These are phyloP conservation scores for Tilletia walkeri DNA, from an alignment of 1,284 basidiomycete species.

Conservation along the genomic window DNA sequence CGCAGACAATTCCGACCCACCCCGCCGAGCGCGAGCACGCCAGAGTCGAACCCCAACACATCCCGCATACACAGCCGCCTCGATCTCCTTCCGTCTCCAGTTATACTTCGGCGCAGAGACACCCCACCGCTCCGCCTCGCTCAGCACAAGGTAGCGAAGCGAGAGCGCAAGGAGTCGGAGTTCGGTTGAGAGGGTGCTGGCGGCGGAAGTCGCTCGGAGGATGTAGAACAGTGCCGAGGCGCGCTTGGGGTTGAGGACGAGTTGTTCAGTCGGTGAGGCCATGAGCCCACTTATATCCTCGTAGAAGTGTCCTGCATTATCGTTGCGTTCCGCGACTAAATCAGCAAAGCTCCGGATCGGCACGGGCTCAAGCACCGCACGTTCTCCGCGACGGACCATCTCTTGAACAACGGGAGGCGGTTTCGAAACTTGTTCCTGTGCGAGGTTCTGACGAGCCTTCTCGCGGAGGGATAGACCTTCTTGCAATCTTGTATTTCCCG, in stretches of 20 bases:
- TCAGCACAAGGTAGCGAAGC: constrained; percentile 13
- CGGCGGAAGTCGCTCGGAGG: not conserved
- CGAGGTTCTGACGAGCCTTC: not conserved
- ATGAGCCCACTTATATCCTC: too few relatives aligned
- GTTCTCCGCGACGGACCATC: constrained; percentile 8
- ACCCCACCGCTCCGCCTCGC: not conserved
- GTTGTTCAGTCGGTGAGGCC: not conserved
- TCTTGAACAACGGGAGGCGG: constrained; percentile 6
- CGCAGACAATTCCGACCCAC: not conserved
- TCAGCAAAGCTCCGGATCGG: not conserved
- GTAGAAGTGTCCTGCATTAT: too few relatives aligned
- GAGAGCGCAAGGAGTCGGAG: not conserved
- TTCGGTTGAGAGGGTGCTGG: not conserved
- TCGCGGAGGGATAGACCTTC: too few relatives aligned
- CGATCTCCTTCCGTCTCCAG: constrained; percentile 10
- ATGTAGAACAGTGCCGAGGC: not conserved
- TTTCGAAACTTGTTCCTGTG: not conserved
- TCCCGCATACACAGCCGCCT: constrained; percentile 4
- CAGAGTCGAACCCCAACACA: not conserved
- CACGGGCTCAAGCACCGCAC: not conserved
- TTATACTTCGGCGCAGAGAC: not conserved
- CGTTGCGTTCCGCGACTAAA: not conserved
- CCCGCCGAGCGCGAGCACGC: not conserved
- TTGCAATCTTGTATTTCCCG: too few relatives aligned
- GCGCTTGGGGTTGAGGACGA: not conserved